phyloP scores from a whole-genome alignment of 139 green algal species.

The Mesostigma viride region DNA sequence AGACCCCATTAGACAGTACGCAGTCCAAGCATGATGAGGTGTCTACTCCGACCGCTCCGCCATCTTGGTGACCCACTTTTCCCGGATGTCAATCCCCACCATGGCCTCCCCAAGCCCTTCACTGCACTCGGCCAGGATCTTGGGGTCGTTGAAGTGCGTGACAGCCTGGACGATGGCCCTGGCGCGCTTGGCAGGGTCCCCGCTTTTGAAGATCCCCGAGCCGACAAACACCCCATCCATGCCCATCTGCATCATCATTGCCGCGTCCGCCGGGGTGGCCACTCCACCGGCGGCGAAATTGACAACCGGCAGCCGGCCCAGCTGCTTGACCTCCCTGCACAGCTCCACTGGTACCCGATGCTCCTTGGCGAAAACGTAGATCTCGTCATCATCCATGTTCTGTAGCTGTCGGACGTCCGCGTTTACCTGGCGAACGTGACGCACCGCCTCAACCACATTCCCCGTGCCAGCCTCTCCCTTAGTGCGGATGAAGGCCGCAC shows the following conservation, averaged over 20 bases:
- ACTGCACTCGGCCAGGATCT: slow-evolving; percentile 85
- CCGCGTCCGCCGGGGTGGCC: slow-evolving; percentile 93
- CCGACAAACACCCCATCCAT: slow-evolving; percentile 98
- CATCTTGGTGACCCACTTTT: slow-evolving; percentile 19
- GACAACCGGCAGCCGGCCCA: slow-evolving; percentile 89
- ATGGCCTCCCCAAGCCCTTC: slow-evolving; percentile 84
- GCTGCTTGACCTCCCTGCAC: slow-evolving; percentile 73
- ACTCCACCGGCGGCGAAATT: slow-evolving; percentile 99
- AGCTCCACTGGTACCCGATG: slow-evolving; percentile 80
- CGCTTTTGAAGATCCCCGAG: slow-evolving; percentile 96
- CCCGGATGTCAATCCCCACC: slow-evolving; percentile 90
- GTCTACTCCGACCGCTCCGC: not conserved
- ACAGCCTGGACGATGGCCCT: slow-evolving; percentile 94
- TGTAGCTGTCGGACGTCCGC: slow-evolving; percentile 87
- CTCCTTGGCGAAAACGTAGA: slow-evolving; percentile 97
- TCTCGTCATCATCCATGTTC: slow-evolving; percentile 97
- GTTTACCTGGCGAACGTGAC: slow-evolving; percentile 84
- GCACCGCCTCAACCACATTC: slow-evolving; percentile 96
- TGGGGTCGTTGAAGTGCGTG: slow-evolving; percentile 96
- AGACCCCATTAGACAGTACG: no score
- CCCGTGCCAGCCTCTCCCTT: slow-evolving; percentile 89
- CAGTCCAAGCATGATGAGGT: no score
- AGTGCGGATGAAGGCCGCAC: slow-evolving; percentile 90
- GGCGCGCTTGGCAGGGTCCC: slow-evolving; percentile 79
- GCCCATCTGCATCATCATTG: slow-evolving; percentile 92